Conservation (phyloP, 345 rosid genomes). For the Theobroma cacao region DNA sequence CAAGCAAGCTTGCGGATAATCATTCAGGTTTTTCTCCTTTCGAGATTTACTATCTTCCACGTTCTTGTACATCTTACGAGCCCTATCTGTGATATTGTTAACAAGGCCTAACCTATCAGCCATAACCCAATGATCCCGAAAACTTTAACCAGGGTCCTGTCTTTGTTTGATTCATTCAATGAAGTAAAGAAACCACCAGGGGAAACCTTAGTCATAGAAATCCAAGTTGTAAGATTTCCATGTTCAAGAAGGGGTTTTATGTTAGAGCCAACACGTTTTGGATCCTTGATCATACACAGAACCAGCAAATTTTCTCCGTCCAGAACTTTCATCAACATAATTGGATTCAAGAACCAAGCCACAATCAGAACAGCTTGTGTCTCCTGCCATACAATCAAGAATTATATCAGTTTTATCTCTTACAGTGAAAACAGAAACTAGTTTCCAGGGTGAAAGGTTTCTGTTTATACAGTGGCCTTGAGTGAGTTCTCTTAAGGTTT, state of each 20-base stretch:
- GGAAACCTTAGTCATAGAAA: constrained; percentile 27
- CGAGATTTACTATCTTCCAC: constrained; percentile 55
- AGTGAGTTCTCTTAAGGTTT: not conserved
- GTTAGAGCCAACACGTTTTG: constrained; percentile 47
- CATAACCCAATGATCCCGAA: constrained; percentile 44
- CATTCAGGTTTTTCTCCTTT: constrained; percentile 45
- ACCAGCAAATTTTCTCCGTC: constrained; percentile 48
- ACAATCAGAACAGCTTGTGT: constrained; percentile 54
- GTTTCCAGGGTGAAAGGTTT: constrained; percentile 28
- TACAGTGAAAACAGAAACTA: constrained; percentile 43
- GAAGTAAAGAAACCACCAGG: constrained; percentile 24
- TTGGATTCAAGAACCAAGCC: constrained; percentile 45
- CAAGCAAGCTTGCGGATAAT: constrained; percentile 56
- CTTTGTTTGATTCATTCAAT: constrained; percentile 42
- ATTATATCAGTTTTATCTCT: constrained; percentile 36
- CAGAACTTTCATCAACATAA: constrained; percentile 45
- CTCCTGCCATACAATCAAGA: constrained; percentile 45
- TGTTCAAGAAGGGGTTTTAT: constrained; percentile 38
- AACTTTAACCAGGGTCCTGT: constrained; percentile 33
- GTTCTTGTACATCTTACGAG: constrained; percentile 55
- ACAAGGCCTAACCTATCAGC: constrained; percentile 55
- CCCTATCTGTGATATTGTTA: constrained; percentile 48
- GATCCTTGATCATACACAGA: constrained; percentile 39
- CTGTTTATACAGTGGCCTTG: not conserved
- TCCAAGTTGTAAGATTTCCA: constrained; percentile 42